Evolutionary conservation across 495 filamentous ascomycete species (phyloP), one percentile per base, ranked within the genome.

Genomic region (Chaetomium tenue): DNA sequence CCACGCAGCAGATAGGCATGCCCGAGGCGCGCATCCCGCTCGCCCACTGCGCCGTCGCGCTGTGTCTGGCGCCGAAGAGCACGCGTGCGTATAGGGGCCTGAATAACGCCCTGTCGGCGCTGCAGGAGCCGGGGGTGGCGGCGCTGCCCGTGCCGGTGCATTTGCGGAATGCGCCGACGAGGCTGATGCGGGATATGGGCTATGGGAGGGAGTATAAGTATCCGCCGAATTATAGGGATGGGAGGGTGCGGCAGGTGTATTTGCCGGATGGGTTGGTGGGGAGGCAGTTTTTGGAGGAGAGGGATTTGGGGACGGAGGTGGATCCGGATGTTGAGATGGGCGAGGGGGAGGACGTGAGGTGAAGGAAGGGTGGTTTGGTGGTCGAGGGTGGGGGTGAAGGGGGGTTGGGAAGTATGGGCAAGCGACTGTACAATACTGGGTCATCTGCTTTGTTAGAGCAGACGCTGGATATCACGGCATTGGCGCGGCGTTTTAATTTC

Each of bases 141-240:
- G 84, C 84, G 3, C 67, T 96, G 52, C 88, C 91, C 0, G 83
- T 98, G 13, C 94, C 94, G 25, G 74, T 95, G 44, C 94, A 98
- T 77, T 76, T 98, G 58, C 77, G 94, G 50, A 97, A 97, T 74
- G 93, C 93, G 11, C 92, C 93, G 2, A 98, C 94, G 8, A 84
- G 86, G 69, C 70, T 97, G 68, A 95, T 98, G 94, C 90, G 91
- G 68, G 93, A 97, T 71, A 76, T 97, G 54, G 93, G 91, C 2
- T 92, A 91, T 67, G 94, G 94, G 12, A 87, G 82, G 57, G 91
- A 90, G 73, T 98, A 98, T 73, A 98, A 98, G 72, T 98, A 98
- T 75, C 95, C 95, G 70, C 94, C 94, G 0, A 88, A 92, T 68
- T 98, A 91, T 71, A 76, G 81, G 67, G 86, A 92, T 65, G 94